Evolutionary conservation across 164 flowering plant species (phyloP).

Genomic region (Vitis cinerea): DNA sequence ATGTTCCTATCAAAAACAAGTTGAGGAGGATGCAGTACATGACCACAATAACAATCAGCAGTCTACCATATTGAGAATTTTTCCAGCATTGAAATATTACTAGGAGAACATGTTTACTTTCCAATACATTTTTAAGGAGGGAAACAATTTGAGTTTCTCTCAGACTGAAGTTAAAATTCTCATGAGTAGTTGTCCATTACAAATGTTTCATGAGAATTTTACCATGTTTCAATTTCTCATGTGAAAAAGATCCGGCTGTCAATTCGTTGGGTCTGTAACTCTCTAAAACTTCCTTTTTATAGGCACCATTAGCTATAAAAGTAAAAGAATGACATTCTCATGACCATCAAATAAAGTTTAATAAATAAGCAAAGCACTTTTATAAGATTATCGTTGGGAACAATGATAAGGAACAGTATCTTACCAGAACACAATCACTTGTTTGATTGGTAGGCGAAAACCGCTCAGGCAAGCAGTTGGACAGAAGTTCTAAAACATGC

Average conservation of each 20-base stretch:
- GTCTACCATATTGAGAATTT: background rate
- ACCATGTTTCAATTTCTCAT: background rate
- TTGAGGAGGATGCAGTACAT: background rate
- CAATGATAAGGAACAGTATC: background rate
- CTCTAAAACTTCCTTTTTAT: background rate
- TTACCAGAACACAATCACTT: slow-evolving; percentile 60
- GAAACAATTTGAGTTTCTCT: background rate
- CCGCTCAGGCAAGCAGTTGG: slow-evolving; percentile 59
- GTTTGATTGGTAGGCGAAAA: slow-evolving; percentile 42
- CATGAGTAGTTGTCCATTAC: background rate
- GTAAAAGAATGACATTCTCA: background rate
- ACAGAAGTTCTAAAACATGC: slow-evolving; percentile 51
- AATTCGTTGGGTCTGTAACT: background rate
- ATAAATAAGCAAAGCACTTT: background rate
- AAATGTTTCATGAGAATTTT: background rate
- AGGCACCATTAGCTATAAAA: too few species aligned
- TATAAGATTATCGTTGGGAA: background rate
- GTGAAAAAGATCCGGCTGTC: background rate
- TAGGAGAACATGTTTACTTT: background rate
- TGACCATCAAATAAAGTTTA: background rate
- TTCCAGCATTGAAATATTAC: background rate
- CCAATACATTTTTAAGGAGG: background rate
- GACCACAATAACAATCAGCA: too few species aligned
- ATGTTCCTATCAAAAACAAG: too few species aligned
- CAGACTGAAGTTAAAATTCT: background rate